Conservation (phyloP, 1,284 basidiomycete species). For the Inonotus hispidus region DNA sequence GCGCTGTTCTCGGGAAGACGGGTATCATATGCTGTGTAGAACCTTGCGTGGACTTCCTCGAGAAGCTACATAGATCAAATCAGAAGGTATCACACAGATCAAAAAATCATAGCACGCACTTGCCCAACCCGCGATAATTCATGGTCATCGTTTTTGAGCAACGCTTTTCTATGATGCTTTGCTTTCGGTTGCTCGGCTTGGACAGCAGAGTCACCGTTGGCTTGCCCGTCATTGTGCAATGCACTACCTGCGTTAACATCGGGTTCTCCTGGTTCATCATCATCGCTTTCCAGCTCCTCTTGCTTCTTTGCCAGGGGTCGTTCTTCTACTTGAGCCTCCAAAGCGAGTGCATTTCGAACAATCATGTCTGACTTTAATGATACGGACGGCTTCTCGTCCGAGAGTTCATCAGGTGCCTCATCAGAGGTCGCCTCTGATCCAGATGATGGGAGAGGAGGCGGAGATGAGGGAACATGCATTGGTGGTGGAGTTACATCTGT, state of each 20-base stretch:
- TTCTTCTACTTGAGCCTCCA: conserved; percentile 82
- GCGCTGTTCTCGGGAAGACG: conserved; percentile 33
- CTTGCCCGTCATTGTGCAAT: conserved; percentile 9
- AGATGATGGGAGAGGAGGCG: conserved; percentile 21
- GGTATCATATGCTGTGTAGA: conserved; percentile 63
- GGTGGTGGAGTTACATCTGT: conserved; percentile 23
- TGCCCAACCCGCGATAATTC: conserved; percentile 76
- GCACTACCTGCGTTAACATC: conserved; percentile 15
- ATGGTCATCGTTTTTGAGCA: conserved; percentile 84
- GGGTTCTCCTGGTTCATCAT: conserved; percentile 4
- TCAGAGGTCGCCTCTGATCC: neutral
- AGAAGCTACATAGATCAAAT: conserved; percentile 53
- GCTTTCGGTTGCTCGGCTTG: conserved; percentile 12
- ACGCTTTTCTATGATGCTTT: conserved; percentile 47
- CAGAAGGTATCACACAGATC: neutral
- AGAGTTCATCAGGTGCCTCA: conserved; percentile 17
- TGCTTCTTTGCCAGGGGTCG: conserved; percentile 87
- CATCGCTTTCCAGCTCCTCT: conserved; percentile 47
- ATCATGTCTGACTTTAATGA: conserved; percentile 49
- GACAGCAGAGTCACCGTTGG: conserved; percentile 2
- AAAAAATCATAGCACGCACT: conserved; percentile 38
- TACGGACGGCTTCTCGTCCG: conserved; percentile 37
- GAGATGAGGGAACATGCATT: conserved; percentile 23
- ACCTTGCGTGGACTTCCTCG: conserved; percentile 68
- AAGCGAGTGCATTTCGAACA: conserved; percentile 58